Base-by-base conservation (phyloP, 306 rosid genomes). In the Prunus kanzakura region DNA sequence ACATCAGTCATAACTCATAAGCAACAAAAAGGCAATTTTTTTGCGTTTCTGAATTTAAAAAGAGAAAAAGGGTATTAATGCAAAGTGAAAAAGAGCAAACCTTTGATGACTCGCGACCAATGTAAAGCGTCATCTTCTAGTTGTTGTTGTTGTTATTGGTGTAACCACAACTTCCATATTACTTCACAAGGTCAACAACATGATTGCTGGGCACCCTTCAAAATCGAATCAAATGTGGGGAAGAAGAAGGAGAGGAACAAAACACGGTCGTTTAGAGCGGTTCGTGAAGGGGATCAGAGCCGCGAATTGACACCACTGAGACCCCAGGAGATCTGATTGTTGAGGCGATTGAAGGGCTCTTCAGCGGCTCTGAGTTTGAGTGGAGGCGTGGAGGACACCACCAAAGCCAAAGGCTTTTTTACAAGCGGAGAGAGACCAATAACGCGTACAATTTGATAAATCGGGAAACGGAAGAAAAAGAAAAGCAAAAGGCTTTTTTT, bases 21-120 rank as follows among this genome's bases (percentile, higher is more conserved):
- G 13, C 69, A 20, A 61, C 72, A 61, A 71, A 63, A 63, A 71
- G 70, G 52, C 18, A 77, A 23, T 46, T 46, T 35, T 6, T 1
- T 5, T 14, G 43, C 43, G 43, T 6, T 38, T 38, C 43, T 20
- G 2, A 19, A 19, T 10, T 12, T 11, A 45, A 2, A 57, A 8
- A 56, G 16, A 3, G 1, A 29, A n/a, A 19, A 78, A 77, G 55
- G 75, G 56, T n/a, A 35, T 35, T 78, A 81, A 20, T 54, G 50
- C 41, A 69, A 73, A 22, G 6, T 29, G 22, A 69, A 74, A 16
- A 54, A 58, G 73, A 50, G 2, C 27, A 22, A 68, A 88, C 98
- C 99, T 96, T 96, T 30, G 99, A 92, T 67, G 98, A 84, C 87
- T 96, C 98, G 84, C 96, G 99, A 81, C 97, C 91, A 88, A 96